Base-by-base conservation (phyloP, 2,329 filamentous ascomycete species). In the Aspergillus melleus region DNA sequence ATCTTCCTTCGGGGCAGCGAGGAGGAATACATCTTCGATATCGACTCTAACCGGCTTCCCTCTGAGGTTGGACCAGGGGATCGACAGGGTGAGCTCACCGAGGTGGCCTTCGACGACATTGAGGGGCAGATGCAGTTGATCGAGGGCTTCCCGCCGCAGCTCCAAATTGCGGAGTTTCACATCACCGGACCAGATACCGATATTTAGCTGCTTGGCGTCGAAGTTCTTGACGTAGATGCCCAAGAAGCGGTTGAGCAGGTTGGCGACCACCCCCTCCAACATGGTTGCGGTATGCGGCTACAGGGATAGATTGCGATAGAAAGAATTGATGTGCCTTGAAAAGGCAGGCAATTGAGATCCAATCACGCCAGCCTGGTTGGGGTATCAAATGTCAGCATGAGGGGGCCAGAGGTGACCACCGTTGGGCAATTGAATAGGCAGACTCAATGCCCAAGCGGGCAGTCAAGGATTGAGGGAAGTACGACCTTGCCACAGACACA, bases 141-240 rank as follows among this genome's bases (percentile, higher is more conserved):
- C 95, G 66, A 99, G 88, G 19, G 95, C 95, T 82, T 99, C 95
- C 60, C 91, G 87, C 58, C 93, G 91, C 52, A 99, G 85, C 80
- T 99, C 91, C 60, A 99, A 88, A 71, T 99, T 89, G 61, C 89
- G 88, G 50, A 99, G 84, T 80, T 96, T 96, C 71, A 99, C 95
- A 81, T 99, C 95, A 70, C 96, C 95, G 22, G 91, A 96, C 95
- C 94, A 99, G 72, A 99, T 99, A 64, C 96, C 95, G 64, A 99
- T 93, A 75, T 99, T 99, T 66, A 99, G 85, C 81, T 99, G 95
- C 72, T 92, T 90, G 57, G 95, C 92, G 78, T 99, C 95, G 76
- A 99, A 99, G 80, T 99, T 98, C 85, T 96, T 93, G 78, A 99
- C 94, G 78, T 99, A 99, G 90, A 98, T 96, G 84, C 95, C 96